phyloP scores from a whole-genome alignment of 2,329 filamentous ascomycete species.

The Fusarium siculi region DNA sequence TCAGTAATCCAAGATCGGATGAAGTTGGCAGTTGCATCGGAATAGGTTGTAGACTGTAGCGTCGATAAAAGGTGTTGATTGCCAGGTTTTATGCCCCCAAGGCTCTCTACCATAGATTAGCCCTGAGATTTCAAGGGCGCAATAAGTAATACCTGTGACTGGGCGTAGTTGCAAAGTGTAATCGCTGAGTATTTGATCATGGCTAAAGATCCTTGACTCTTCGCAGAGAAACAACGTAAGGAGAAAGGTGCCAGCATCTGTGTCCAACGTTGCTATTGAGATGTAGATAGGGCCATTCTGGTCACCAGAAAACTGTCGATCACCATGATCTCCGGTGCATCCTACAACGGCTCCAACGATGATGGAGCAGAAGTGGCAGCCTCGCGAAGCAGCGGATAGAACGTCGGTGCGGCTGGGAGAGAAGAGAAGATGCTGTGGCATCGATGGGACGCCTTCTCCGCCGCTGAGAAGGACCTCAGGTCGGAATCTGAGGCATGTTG shows the following conservation, averaged over 20 bases:
- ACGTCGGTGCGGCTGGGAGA: background rate
- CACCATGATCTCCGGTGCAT: background rate
- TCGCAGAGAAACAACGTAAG: background rate
- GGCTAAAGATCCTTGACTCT: background rate
- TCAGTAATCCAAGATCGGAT: background rate
- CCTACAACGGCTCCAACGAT: background rate
- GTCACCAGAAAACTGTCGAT: background rate
- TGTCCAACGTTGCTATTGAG: background rate
- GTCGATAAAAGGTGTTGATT: background rate
- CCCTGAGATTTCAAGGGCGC: background rate
- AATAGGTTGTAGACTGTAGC: background rate
- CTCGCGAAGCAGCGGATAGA: background rate
- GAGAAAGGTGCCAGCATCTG: background rate
- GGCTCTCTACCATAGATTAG: background rate
- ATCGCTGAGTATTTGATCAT: background rate
- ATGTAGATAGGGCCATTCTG: background rate
- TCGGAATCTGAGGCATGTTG: background rate
- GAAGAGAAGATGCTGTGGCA: background rate
- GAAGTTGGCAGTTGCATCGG: background rate
- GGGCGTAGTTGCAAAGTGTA: background rate
- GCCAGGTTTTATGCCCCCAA: background rate
- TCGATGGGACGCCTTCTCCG: background rate
- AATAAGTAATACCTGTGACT: background rate
- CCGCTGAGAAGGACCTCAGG: background rate
- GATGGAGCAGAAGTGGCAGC: background rate